Base-by-base conservation (phyloP, 192 early-diverging fungal genomes). In the Physocladia obscura region DNA sequence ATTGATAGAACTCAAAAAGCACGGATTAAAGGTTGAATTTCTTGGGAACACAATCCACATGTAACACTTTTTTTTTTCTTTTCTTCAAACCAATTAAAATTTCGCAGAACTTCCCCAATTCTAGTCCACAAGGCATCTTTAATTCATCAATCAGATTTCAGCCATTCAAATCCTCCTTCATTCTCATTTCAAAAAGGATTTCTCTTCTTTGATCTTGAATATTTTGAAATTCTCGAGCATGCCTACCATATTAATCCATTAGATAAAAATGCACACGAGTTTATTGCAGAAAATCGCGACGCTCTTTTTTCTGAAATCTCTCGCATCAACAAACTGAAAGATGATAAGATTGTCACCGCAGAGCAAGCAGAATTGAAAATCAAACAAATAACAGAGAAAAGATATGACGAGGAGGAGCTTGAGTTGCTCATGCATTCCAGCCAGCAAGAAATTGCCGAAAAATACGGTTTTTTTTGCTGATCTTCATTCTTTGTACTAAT, bases 11-110 rank as follows among this genome's bases (percentile, higher is more conserved):
- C n/a, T n/a, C n/a, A n/a, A n/a, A n/a, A 35, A 59, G 35, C 78
- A 83, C 65, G 82, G 82, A 0, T 71, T 83, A 11, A 69, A 74
- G 70, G 59, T 79, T 27, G 52, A 49, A 2, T 11, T 59, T 3
- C 71, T 39, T 3, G 76, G 71, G 2, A 35, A 69, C 37, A 21
- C 32, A 13, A 48, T 74, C 26, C 68, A 69, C 39, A 73, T 78
- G 69, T 77, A 70, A 70, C 71, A 69, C 8, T 30, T 30, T 51
- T n/a, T 8, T 30, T 48, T 50, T 34, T 30, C 64, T 73, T 56
- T 39, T 30, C 19, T n/a, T n/a, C n/a, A n/a, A n/a, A n/a, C n/a
- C n/a, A n/a, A n/a, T n/a, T n/a, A n/a, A n/a, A n/a, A n/a, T n/a
- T n/a, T n/a, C n/a, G n/a, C n/a, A n/a, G n/a, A n/a, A n/a, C n/a